These are phyloP conservation scores for Naganishia randhawae DNA, from an alignment of 768 basidiomycete species.

Conservation along the genomic window DNA sequence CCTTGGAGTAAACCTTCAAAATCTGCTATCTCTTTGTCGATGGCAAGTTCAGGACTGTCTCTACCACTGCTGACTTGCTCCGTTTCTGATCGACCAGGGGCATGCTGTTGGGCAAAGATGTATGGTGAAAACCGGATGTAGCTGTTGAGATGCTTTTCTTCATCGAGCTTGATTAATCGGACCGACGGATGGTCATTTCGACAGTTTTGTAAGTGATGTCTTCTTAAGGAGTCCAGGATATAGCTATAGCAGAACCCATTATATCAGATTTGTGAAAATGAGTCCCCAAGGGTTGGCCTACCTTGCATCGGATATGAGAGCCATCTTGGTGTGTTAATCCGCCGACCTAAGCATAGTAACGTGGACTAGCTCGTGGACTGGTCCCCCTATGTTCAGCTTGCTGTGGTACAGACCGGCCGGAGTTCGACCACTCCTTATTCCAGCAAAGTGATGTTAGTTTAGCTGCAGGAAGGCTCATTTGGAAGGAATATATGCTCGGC, in stretches of 20 bases:
- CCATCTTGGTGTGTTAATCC: background rate
- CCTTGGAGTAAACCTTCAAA: background rate
- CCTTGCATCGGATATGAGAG: constrained; percentile 20
- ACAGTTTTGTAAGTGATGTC: constrained; percentile 7
- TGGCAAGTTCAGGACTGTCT: constrained; percentile 11
- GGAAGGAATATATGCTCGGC: too few species aligned
- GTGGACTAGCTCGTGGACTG: too few species aligned
- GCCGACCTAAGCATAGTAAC: background rate
- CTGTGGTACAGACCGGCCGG: background rate
- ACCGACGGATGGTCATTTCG: background rate
- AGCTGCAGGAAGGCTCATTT: too few species aligned
- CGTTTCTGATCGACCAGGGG: background rate
- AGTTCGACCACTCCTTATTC: too few species aligned
- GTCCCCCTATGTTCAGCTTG: background rate
- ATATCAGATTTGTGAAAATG: background rate
- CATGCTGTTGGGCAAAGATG: background rate
- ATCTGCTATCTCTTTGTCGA: constrained; percentile 10
- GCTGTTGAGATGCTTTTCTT: background rate
- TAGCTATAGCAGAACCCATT: background rate
- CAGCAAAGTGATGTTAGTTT: too few species aligned
- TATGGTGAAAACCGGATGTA: background rate
- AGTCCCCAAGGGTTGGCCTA: background rate
- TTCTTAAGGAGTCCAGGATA: constrained; percentile 9
- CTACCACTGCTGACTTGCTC: background rate
- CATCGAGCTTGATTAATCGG: background rate